These are phyloP conservation scores for Marasmius fiardii DNA, from an alignment of 1,284 basidiomycete species.

Conservation along the genomic window DNA sequence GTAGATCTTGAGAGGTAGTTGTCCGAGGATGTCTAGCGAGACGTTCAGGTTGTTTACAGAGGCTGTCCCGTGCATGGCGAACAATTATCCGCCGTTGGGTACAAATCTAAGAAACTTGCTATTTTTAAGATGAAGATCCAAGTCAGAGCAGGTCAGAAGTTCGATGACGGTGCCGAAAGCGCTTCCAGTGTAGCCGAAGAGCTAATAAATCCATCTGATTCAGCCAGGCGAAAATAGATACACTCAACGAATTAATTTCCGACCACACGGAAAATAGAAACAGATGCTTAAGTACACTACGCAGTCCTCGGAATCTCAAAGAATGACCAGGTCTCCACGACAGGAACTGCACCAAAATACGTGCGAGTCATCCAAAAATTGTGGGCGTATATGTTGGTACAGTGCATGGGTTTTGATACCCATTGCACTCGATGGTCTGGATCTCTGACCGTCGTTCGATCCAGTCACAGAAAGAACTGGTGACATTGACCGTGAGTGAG, in stretches of 20 bases:
- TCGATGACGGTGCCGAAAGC: too few species aligned
- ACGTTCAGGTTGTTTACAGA: slow-evolving; percentile 10
- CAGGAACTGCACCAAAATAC: slow-evolving; percentile 84
- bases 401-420: slow-evolving; percentile 26
- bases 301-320: slow-evolving; percentile 22
- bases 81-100: neutral
- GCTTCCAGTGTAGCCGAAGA: too few species aligned
- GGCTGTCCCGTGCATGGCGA: neutral
- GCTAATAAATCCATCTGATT: too few species aligned
- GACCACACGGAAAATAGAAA: too few species aligned
- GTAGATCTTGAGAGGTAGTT: slow-evolving; percentile 22
- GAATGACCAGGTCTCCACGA: slow-evolving; percentile 72
- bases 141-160: too few species aligned
- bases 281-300: neutral
- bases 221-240: too few species aligned
- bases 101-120: neutral
- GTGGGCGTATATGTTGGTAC: slow-evolving; percentile 40
- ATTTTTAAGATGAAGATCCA: too few species aligned
- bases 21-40: slow-evolving; percentile 20
- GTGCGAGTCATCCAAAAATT: slow-evolving; percentile 80
- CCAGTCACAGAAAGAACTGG: slow-evolving; percentile 35
- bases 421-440: slow-evolving; percentile 9
- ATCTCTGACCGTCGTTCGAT: slow-evolving; percentile 1
- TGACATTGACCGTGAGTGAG: slow-evolving; percentile 49
- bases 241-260: too few species aligned